Conservation (phyloP, 2,329 filamentous ascomycete genomes). For the Trichoderma brevicompactum region DNA sequence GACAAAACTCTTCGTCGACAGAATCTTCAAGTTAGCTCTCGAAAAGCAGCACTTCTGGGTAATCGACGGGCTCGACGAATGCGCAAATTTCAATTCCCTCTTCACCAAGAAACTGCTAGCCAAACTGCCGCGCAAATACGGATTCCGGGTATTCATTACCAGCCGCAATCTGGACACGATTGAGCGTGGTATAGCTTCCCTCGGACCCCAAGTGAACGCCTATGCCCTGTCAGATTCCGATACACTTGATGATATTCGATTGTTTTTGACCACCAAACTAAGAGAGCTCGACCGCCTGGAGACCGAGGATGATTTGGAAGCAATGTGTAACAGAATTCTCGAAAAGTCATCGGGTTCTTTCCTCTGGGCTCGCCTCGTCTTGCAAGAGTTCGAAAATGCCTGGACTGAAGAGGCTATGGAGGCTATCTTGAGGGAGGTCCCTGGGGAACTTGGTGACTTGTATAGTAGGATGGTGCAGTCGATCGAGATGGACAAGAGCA, state of each 20-base stretch:
- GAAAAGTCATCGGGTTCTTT: conserved; percentile 23
- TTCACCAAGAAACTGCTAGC: background rate
- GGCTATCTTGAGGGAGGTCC: background rate
- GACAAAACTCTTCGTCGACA: conserved; percentile 25
- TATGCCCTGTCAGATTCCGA: conserved; percentile 3
- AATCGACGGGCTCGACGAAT: conserved; percentile 16
- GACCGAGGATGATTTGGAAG: background rate
- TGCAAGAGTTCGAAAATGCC: conserved; percentile 22
- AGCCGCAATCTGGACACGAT: conserved; percentile 14
- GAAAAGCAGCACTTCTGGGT: conserved; percentile 10
- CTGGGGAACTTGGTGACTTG: background rate
- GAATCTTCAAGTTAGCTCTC: conserved; percentile 1
- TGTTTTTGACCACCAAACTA: background rate
- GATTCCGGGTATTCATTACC: conserved; percentile 13
- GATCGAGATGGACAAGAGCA: conserved; percentile 6
- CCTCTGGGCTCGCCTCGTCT: conserved; percentile 17
- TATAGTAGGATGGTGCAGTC: conserved; percentile 9
- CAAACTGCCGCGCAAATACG: background rate
- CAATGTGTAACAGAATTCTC: conserved; percentile 18
- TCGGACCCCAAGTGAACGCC: background rate
- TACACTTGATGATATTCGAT: background rate
- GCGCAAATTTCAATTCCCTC: background rate
- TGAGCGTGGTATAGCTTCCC: conserved; percentile 2
- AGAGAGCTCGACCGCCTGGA: background rate
- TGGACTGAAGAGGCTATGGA: conserved; percentile 24